Conservation (phyloP, 2,329 filamentous ascomycete genomes). For the Colletotrichum sp. region DNA sequence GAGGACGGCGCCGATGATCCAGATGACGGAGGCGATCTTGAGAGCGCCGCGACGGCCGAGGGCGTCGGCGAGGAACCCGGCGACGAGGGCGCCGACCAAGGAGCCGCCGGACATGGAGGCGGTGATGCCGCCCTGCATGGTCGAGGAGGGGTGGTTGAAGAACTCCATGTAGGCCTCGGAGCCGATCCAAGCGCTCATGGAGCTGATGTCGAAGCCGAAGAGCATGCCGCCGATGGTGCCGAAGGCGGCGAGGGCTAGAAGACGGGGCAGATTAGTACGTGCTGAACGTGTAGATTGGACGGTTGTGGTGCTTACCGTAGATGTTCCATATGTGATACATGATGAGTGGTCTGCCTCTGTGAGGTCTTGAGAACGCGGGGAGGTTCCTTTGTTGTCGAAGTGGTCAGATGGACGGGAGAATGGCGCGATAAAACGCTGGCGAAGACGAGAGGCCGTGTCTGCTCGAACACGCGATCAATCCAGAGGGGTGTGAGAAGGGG, state of each 20-base stretch:
- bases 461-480: background rate
- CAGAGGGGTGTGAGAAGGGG: background rate
- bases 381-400: background rate
- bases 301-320: constrained; percentile 30
- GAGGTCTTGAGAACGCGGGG: background rate
- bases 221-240: constrained; percentile 47
- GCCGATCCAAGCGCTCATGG: constrained; percentile 62
- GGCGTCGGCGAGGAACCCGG: constrained; percentile 54
- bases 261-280: background rate
- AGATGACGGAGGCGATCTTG: constrained; percentile 50
- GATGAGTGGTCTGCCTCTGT: background rate
- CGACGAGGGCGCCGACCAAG: constrained; percentile 52
- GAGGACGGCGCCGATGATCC: constrained; percentile 64
- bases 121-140: constrained; percentile 56
- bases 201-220: constrained; percentile 63
- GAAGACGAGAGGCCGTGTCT: background rate
- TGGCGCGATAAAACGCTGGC: background rate
- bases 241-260: constrained; percentile 38
- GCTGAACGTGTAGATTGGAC: background rate
- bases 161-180: constrained; percentile 55
- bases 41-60: constrained; percentile 50
- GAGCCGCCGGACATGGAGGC: constrained; percentile 58
- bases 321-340: constrained; percentile 43
- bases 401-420: background rate
- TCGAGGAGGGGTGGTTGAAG: constrained; percentile 51